phyloP scores from a whole-genome alignment of 495 filamentous ascomycete species.

The Trichoderma erinaceum region DNA sequence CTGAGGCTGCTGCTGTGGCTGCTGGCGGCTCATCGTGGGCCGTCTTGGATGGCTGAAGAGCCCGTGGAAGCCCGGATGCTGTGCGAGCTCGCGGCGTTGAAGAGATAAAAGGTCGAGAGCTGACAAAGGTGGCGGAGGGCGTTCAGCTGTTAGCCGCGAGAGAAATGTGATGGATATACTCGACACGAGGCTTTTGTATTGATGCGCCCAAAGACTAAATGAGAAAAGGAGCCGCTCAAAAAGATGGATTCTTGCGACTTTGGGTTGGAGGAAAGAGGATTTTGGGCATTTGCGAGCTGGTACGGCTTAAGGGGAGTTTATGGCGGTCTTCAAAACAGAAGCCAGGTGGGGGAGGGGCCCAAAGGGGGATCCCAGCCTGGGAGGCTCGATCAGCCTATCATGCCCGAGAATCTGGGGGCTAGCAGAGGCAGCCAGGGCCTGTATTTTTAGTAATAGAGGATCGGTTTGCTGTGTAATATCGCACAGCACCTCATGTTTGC shows the following conservation, averaged over 20 bases:
- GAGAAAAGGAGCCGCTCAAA: not conserved
- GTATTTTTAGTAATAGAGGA: not conserved
- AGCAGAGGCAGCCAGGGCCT: not conserved
- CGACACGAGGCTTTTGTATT: not conserved
- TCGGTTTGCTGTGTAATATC: too few species aligned
- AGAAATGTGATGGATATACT: not conserved
- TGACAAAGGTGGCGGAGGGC: not conserved
- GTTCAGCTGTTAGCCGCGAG: not conserved
- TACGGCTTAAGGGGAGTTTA: slow-evolving; percentile 11
- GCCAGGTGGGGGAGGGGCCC: slow-evolving; percentile 11
- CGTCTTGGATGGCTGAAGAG: not conserved
- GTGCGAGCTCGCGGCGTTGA: not conserved
- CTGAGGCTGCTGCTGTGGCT: slow-evolving; percentile 23
- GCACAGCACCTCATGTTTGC: too few species aligned
- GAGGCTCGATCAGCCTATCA: not conserved
- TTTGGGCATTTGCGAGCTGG: not conserved
- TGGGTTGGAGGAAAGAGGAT: not conserved
- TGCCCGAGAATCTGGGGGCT: not conserved
- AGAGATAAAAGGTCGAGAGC: not conserved
- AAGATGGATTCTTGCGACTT: slow-evolving; percentile 1
- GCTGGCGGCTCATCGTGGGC: slow-evolving; percentile 13
- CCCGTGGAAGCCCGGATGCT: not conserved
- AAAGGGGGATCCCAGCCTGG: not conserved
- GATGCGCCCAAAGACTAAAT: not conserved
- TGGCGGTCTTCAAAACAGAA: not conserved